Base-by-base conservation (phyloP, 495 filamentous ascomycete species). In the Cercophora newfieldiana region DNA sequence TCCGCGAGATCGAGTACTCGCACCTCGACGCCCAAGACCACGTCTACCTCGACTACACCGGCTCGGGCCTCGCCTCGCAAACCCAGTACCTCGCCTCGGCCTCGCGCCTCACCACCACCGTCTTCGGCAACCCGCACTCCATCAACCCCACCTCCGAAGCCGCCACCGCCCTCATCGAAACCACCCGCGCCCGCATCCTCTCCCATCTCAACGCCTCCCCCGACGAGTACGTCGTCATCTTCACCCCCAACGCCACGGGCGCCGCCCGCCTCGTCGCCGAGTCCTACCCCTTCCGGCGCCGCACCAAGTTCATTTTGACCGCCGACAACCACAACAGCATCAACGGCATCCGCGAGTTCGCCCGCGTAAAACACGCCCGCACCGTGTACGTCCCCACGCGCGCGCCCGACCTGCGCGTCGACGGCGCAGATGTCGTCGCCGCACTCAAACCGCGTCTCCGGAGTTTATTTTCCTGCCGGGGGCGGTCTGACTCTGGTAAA, bases 101-200 rank as follows among this genome's bases (percentile, higher is more conserved):
- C 10, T 55, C 51, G 22, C 74, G 76, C 5, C 64, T 78, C 0
- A 29, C 68, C 10, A 48, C 22, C 2, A 79, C 76, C 30, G 69
- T 89, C 6, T 82, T 79, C 47, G 85, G 86, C 24, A 89, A 89
- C 68, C 87, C 87, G 7, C 87, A 89, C 67, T 87, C 85, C 0
- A 68, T 74, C 16, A 86, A 82, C 25, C 74, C 83, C 0, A 83
- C 87, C 4, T 81, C 81, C 14, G 74, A 75, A 48, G 69, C 79
- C 0, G 74, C 84, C 7, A 85, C 83, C 6, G 65, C 72, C 14
- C 71, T 77, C 12, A 72, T 88, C 5, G 79, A 87, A 7, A 61
- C 71, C 2, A 78, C 84, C 8, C 73, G 86, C 12, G 66, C 72
- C 2, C 78, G 78, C 19, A 74, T 84, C 18, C 79, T 89, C 0